phyloP scores from a whole-genome alignment of 345 rosid genomes.

The Eucalyptus curtisii region DNA sequence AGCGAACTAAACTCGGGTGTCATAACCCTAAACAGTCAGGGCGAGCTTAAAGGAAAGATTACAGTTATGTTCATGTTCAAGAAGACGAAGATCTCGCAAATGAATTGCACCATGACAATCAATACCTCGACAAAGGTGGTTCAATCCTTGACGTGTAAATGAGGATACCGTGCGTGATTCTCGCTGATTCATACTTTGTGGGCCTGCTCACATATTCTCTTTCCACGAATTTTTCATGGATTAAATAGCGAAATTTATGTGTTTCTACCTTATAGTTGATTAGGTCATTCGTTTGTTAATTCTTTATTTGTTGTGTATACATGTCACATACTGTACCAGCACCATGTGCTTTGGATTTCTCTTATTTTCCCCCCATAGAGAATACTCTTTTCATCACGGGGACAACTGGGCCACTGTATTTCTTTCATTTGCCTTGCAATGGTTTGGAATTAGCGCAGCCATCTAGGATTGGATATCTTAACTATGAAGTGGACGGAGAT shows the following conservation, averaged over 20 bases:
- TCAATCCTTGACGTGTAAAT: background rate
- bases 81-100: background rate
- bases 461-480: background rate
- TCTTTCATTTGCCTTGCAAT: background rate
- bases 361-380: background rate
- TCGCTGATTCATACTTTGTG: background rate
- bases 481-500: background rate
- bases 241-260: background rate
- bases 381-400: background rate
- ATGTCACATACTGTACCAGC: background rate
- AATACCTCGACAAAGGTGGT: background rate
- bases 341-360: background rate
- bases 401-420: background rate
- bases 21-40: background rate
- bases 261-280: background rate
- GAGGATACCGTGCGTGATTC: background rate
- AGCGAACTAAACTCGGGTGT: background rate
- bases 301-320: background rate
- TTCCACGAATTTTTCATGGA: background rate
- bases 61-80: background rate
- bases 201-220: background rate
- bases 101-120: constrained; percentile 3
- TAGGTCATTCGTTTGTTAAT: background rate
- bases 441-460: background rate
- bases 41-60: background rate